Evolutionary conservation across 257 asterid genomes (phyloP).

Genomic region (Jacaranda mimosifolia): DNA sequence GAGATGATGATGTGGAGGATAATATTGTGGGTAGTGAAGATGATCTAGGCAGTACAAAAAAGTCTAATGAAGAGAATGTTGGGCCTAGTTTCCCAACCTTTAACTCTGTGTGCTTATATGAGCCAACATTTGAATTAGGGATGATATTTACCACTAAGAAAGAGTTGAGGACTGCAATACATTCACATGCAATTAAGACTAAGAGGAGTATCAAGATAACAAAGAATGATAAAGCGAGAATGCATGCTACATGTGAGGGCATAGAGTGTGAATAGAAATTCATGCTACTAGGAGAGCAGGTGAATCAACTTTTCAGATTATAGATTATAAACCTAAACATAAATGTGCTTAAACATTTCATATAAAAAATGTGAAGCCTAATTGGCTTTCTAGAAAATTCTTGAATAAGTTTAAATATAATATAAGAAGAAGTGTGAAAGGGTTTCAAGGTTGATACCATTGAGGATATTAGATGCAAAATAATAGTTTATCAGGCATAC

Average conservation of each 20-base stretch:
- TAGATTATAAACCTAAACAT: not conserved
- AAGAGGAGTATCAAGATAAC: not conserved
- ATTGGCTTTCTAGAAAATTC: not conserved
- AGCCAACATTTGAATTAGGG: not conserved
- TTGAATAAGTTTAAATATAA: not conserved
- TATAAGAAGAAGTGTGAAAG: not conserved
- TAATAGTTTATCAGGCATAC: not conserved
- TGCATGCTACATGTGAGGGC: not conserved
- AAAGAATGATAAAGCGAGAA: not conserved
- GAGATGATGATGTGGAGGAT: not conserved
- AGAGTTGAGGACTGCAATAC: not conserved
- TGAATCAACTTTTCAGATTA: not conserved
- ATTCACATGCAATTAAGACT: not conserved
- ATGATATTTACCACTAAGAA: not conserved
- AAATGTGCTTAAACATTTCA: not conserved
- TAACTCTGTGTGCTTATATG: not conserved
- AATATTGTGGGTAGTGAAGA: not conserved
- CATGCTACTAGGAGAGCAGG: not conserved
- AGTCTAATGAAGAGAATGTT: not conserved
- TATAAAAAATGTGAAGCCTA: not conserved
- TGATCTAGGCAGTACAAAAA: not conserved
- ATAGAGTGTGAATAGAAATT: not conserved
- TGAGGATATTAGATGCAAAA: not conserved
- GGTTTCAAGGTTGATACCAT: not conserved
- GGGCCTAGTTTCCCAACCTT: not conserved